Percentiles rank a stretch among this genome's conserved stretches.
These are phyloP conservation scores for Candida boidinii DNA, from an alignment of 805 yeast species.

Conservation along the genomic window DNA sequence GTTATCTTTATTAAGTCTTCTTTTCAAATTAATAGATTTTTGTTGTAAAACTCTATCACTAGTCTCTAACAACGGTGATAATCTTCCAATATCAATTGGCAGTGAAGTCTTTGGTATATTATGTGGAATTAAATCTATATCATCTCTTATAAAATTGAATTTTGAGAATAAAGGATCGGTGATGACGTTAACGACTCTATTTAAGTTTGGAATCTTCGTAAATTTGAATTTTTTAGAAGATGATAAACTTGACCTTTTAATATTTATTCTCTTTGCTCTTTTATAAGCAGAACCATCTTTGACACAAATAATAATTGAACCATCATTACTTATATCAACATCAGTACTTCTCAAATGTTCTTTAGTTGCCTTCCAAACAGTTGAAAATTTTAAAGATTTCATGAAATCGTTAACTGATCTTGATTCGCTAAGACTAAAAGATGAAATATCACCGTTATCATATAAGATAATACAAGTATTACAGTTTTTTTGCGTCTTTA, in stretches of 20 bases:
- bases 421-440: constrained; percentile 22
- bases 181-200: constrained; percentile 50
- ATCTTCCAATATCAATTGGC: constrained; percentile 40
- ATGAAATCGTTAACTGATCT: constrained; percentile 27
- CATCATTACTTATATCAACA: constrained; percentile 60
- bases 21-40: background rate
- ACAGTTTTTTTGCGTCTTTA: constrained; percentile 29
- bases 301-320: constrained; percentile 61
- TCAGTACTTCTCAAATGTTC: constrained; percentile 52
- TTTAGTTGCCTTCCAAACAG: constrained; percentile 58
- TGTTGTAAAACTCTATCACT: constrained; percentile 7
- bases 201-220: constrained; percentile 41
- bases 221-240: constrained; percentile 37
- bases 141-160: constrained; percentile 61
- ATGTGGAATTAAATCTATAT: constrained; percentile 50
- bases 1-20: constrained; percentile 1
- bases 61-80: constrained; percentile 38
- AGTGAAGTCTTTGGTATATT: constrained; percentile 38
- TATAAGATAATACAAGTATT: constrained; percentile 40
- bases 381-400: constrained; percentile 34
- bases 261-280: constrained; percentile 26
- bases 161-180: constrained; percentile 61
- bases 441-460: constrained; percentile 52
- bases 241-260: constrained; percentile 19
- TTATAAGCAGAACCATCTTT: constrained; percentile 59